Conservation (phyloP, 208 protist species). For the Acanthamoeba castellanii region DNA sequence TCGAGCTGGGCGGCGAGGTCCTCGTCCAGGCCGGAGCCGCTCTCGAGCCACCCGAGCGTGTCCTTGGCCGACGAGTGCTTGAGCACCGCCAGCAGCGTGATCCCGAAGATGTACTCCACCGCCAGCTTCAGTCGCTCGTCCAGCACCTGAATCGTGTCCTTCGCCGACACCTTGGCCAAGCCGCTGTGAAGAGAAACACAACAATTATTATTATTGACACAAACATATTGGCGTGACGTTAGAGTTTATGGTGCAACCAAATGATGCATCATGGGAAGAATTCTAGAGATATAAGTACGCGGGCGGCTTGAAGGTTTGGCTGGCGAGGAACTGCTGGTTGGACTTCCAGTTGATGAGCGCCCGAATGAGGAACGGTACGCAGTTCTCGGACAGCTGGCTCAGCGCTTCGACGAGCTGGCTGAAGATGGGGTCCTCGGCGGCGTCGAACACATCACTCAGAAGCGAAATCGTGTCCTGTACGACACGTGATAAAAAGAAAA, state of each 20-base stretch:
- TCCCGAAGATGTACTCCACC: slow-evolving; percentile 63
- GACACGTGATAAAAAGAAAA: background rate
- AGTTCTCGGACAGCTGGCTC: slow-evolving; percentile 31
- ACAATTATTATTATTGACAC: too few relatives aligned
- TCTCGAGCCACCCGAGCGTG: background rate
- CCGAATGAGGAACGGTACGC: slow-evolving; percentile 64
- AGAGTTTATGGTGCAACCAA: too few relatives aligned
- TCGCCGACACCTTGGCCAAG: slow-evolving; percentile 16
- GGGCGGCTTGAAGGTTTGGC: slow-evolving; percentile 15
- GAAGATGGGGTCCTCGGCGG: slow-evolving; percentile 54
- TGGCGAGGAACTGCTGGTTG: slow-evolving; percentile 43
- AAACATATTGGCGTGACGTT: too few relatives aligned
- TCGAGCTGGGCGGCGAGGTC: slow-evolving; percentile 39
- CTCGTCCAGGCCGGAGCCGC: slow-evolving; percentile 34
- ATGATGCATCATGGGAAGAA: too few relatives aligned
- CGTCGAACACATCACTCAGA: slow-evolving; percentile 48
- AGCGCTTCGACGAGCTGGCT: slow-evolving; percentile 57
- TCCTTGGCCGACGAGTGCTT: slow-evolving; percentile 42
- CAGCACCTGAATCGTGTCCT: slow-evolving; percentile 8
- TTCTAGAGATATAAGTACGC: background rate
- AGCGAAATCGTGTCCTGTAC: slow-evolving; percentile 51
- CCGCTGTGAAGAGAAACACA: background rate
- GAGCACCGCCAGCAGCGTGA: slow-evolving; percentile 35
- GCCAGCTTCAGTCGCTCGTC: slow-evolving; percentile 63
- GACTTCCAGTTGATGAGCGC: slow-evolving; percentile 62